Base-by-base conservation (phyloP, 2,329 filamentous ascomycete species). In the Diplodia intermedia region DNA sequence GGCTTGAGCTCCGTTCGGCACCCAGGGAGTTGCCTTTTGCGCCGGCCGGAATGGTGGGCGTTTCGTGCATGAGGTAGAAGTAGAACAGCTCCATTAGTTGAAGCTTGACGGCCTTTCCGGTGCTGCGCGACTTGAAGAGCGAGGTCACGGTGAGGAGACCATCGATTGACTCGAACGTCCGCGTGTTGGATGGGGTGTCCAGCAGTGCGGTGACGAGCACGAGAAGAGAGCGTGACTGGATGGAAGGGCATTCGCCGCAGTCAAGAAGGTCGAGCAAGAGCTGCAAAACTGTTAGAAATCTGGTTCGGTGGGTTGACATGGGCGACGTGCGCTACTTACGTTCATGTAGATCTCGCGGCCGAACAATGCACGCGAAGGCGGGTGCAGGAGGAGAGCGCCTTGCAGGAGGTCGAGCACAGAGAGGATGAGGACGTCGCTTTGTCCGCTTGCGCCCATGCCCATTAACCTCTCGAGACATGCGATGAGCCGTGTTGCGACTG, bases 31-130 rank as follows among this genome's bases (percentile, higher is more conserved):
- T 47, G 56, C 75, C 75, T 55, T 73, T 69, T 43, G 73, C 71
- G 47, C 60, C 38, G 15, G 49, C 43, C 6, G 38, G 52, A 5
- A 54, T 54, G 49, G 62, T 66, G 1, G 83, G 89, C 0, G 87
- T 88, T 81, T 99, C 95, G 62, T 94, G 94, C 90, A 98, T 97
- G 73, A 99, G 89, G 80, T 98, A 99, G 80, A 98, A 98, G 84
- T 98, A 98, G 63, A 99, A 83, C 77, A 98, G 98, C 79, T 98
- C 95, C 73, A 97, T 90, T n/a, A 97, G 88, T 79, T 97, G 95
- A 76, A 97, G 87, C 82, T 97, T 97, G 72, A 98, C 94, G 74
- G 94, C 92, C 70, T 93, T 89, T 29, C 89, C 89, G 3, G 94
- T 97, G 71, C 89, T 88, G 69, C 93, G 89, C 71, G 91, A 91